Conservation (phyloP, 1,284 basidiomycete species). For the Pulveroboletus sp. region DNA sequence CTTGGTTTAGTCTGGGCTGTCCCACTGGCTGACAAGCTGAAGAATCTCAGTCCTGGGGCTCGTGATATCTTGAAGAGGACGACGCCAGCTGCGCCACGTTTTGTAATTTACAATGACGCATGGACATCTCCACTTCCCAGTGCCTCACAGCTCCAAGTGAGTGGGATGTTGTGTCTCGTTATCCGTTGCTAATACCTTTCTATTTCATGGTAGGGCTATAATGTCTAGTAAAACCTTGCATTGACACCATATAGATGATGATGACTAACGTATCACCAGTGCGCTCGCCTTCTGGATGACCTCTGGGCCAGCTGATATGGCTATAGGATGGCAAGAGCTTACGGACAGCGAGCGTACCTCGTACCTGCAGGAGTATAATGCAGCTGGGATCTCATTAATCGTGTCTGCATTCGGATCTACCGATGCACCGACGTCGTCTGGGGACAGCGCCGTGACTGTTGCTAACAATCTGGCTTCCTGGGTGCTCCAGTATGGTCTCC, state of each 20-base stretch:
- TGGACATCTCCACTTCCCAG: constrained; percentile 44
- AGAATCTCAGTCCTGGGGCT: constrained; percentile 28
- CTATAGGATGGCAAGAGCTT: constrained; percentile 42
- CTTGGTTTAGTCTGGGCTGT: constrained; percentile 12
- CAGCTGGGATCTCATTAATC: constrained; percentile 50
- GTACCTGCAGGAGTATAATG: constrained; percentile 44
- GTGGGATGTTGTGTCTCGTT: constrained; percentile 17
- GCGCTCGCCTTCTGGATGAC: constrained; percentile 47
- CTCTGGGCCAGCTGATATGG: constrained; percentile 47
- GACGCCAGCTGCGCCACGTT: constrained; percentile 39
- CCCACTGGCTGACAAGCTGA: constrained; percentile 23
- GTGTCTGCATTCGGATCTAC: constrained; percentile 55
- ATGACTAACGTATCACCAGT: constrained; percentile 24
- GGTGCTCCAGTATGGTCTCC: constrained; percentile 49
- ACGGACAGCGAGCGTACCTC: constrained; percentile 35
- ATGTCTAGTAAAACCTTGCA: too few relatives aligned
- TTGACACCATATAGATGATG: too few relatives aligned
- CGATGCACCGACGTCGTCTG: constrained; percentile 48
- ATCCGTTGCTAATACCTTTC: too few relatives aligned
- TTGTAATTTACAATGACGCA: constrained; percentile 46
- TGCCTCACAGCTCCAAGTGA: constrained; percentile 41
- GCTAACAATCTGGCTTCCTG: constrained; percentile 51
- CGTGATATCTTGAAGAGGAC: constrained; percentile 43
- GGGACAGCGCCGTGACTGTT: constrained; percentile 41
- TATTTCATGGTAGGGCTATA: too few relatives aligned